Evolutionary conservation across 2,329 filamentous ascomycete species (phyloP), one percentile per base, ranked within the genome.

Genomic region (Corniculantispora saksenae): DNA sequence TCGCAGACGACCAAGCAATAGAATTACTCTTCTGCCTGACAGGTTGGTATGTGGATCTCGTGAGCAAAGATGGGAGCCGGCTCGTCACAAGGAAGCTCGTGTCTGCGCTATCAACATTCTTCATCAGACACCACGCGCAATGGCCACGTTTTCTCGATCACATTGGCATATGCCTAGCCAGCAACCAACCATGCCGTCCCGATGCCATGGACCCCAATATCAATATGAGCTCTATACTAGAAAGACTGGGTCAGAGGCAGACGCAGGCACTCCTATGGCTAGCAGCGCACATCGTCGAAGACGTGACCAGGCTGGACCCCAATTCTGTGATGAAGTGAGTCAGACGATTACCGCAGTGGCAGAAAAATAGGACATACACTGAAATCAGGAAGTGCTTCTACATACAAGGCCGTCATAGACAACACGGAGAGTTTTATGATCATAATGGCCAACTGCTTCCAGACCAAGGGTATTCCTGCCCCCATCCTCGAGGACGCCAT

Each of bases 41-140:
- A 48, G 79, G 79, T 45, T 91, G 89, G 87, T 82, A 91, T 50
- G 78, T 89, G 27, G 77, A 79, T 35, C 84, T 86, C 12, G 74
- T 89, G 13, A 74, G 77, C 13, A 80, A 82, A 58, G 81, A 80
- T 1, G 83, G 83, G 6, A 84, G 85, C 3, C 79, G 83, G 3
- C 81, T 93, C 61, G 90, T 93, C 8, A 81, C 86, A 23, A 87
- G 87, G 69, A 95, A 95, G 77, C 82, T 94, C 27, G 91, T 90
- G 69, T 90, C 90, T n/a, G 90, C 91, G 8, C 78, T 94, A 8
- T 89, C 90, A 19, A 90, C 90, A 23, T 93, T 90, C 72, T 93
- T 91, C 72, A 82, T 92, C 38, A 89, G 89, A 65, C 91, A 91
- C 67, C 86, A 90, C 13, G 78, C 83, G 13, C 79, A 85, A 7